Evolutionary conservation across 78 protist genomes (phyloP).

Genomic region (Anaeramoeba flamelloides): DNA sequence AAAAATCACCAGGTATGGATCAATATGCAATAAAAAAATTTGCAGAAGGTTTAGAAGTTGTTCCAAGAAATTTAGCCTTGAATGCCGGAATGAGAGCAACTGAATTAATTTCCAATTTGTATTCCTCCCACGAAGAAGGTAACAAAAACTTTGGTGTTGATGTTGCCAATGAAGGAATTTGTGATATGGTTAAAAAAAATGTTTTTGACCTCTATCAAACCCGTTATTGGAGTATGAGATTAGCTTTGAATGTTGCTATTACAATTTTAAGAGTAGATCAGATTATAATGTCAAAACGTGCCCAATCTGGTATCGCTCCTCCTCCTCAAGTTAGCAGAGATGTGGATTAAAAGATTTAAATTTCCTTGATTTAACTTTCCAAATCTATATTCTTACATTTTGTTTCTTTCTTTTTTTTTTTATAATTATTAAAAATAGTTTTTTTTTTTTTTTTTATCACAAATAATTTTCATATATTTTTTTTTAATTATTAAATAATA

Average conservation of each 20-base stretch:
- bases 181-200: neutral
- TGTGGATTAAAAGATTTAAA: no score
- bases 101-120: conserved; percentile 39
- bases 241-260: conserved; percentile 86
- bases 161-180: conserved; percentile 27
- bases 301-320: no score
- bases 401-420: no score
- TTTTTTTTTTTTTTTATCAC: no score
- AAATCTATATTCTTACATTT: no score
- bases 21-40: conserved; percentile 82
- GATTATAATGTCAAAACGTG: no score
- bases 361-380: no score
- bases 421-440: no score
- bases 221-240: conserved; percentile 34
- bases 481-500: no score
- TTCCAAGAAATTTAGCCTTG: conserved; percentile 88
- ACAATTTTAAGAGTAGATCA: conserved; percentile 93
- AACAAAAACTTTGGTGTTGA: conserved; percentile 59
- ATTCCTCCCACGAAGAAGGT: conserved; percentile 75
- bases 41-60: conserved; percentile 76
- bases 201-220: neutral
- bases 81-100: conserved; percentile 62
- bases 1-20: conserved; percentile 18
- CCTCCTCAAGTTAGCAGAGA: no score
- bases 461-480: no score